Base-by-base conservation (phyloP, 108 stramenopile genomes). In the Nannochloropsis gaditana region DNA sequence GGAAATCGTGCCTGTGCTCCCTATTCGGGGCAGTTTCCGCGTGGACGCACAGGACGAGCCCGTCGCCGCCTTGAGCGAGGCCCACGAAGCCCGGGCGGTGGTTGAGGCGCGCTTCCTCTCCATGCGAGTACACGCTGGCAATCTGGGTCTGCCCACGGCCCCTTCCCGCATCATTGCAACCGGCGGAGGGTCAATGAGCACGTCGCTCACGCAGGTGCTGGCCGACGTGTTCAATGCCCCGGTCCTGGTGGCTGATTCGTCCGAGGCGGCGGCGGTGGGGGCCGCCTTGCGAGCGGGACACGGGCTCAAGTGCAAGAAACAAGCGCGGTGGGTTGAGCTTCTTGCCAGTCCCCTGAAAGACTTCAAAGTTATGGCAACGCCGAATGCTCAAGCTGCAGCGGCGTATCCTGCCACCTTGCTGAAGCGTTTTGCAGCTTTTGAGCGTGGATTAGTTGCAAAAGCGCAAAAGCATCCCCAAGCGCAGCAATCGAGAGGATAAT, bases 61-160 rank as follows among this genome's bases (percentile, higher is more conserved):
- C 3, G 45, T 83, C 4, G 79, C 79, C 2, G 83, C 43, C 41
- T 87, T 87, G 42, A 41, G 41, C 11, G 45, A 80, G 21, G 87
- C 50, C 21, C 43, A 43, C 45, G 89, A 85, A 11, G 86, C 44
- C 41, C 44, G 90, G 41, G 90, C 90, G 42, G 86, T 89, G 9
- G 90, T 90, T 8, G 90, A 90, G 45, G 85, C 86, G 19, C 44
- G 88, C 6, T 89, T 90, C 84, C 47, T 90, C 21, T 89, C 89
- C 44, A 89, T 90, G 88, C 45, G 84, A 15, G 86, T 45, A 6
- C 89, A 84, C n/a, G 86, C 84, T 43, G 42, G 47, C 83, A 44
- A 9, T 50, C 50, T 89, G 86, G 90, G 90, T 42, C 45, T 90
- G n/a, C 73, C 45, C 5, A 73, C 59, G 59, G 43, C 41, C 15